Evolutionary conservation across 2,329 filamentous ascomycete genomes (phyloP), one percentile per base, ranked within the genome.

Genomic region (Fusarium annulatum): DNA sequence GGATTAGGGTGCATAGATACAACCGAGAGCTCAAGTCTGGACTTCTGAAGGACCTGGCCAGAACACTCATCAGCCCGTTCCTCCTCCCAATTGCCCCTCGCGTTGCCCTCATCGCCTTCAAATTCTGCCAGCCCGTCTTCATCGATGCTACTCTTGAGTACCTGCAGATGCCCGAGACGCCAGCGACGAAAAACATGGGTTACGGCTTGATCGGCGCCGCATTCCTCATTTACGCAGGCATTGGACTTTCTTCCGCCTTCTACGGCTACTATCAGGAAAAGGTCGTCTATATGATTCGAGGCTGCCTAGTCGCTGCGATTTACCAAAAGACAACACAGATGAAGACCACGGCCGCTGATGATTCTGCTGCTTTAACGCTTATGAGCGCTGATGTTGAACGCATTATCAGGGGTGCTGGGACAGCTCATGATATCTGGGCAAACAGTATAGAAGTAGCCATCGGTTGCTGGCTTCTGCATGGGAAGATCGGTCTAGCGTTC

Each of bases 351-450:
- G 74, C 78, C 0, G 76, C 81, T 7, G 81, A 83, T 39, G 81
- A 85, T n/a, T 79, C 82, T 7, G 82, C 84, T 0, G 81, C 84
- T 0, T 69, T 87, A 48, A 86, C 86, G 0, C 78, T 87, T 7
- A 87, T 87, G 85, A 85, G 81, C 62, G 81, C 84, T 7, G 86
- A 88, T 53, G 79, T 87, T 15, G 85, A 86, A 64, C 80, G 82
- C 9, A 82, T 87, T 7, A 74, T 80, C 4, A 49, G 72, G 1
- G 85, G 83, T 1, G 76, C 81, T 8, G 62, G 73, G 7, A 71
- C 62, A 3, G 62, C 85, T 38, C 86, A 86, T 52, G 82, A 85
- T 33, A 64, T 82, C 9, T 86, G 84, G 85, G 82, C 80, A 0
- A 82, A 76, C 43, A 58, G 79, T 1, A 67, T 87, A 2, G 83